Evolutionary conservation across 495 filamentous ascomycete genomes (phyloP).

Genomic region (Tuber aestivum): DNA sequence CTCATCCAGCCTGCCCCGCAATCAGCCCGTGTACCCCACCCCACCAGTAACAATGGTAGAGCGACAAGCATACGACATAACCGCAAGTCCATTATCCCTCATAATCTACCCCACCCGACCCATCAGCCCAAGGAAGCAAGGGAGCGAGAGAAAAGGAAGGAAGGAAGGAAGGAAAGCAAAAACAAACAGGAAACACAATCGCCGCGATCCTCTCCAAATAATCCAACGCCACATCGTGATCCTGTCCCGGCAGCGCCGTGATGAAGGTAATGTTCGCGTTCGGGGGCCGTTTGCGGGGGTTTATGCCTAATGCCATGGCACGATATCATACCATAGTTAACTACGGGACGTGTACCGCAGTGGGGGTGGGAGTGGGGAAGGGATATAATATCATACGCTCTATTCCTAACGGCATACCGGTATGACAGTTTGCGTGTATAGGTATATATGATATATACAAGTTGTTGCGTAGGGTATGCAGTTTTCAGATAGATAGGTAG

Average conservation of each 20-base stretch:
- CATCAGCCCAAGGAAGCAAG: conserved; percentile 6
- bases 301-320: conserved; percentile 45
- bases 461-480: neutral
- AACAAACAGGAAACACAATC: conserved; percentile 46
- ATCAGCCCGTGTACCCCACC: conserved; percentile 4
- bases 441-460: too few species aligned
- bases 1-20: conserved; percentile 55
- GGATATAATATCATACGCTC: neutral
- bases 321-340: too few species aligned
- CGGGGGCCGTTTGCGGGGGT: conserved; percentile 58
- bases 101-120: conserved; percentile 49
- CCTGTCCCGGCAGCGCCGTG: conserved; percentile 60
- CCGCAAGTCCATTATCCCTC: conserved; percentile 59
- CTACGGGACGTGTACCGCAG: too few species aligned
- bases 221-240: conserved; percentile 56
- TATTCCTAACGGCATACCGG: neutral
- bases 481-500: neutral
- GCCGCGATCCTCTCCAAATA: conserved; percentile 72
- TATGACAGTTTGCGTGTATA: too few species aligned
- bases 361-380: neutral
- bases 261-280: conserved; percentile 71
- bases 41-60: neutral
- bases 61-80: conserved; percentile 51
- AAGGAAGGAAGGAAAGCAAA: too few species aligned
- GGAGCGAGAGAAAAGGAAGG: too few species aligned